phyloP scores from a whole-genome alignment of 2,329 filamentous ascomycete species.

The Cordyceps cicadae region DNA sequence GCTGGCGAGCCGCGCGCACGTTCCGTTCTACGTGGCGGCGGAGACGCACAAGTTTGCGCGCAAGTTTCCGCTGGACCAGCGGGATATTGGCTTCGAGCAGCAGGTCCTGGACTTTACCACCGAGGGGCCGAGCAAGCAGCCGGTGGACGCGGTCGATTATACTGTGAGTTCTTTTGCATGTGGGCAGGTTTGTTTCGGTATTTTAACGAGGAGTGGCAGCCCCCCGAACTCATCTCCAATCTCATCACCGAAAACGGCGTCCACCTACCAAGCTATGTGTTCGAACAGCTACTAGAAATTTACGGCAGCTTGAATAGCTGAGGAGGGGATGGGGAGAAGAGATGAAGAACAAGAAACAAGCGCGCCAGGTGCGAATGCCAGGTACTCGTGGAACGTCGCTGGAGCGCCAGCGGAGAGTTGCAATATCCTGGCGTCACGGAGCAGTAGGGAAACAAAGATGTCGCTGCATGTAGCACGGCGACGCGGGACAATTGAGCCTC shows the following conservation, averaged over 20 bases:
- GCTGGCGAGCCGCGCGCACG: constrained; percentile 59
- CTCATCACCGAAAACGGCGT: constrained; percentile 71
- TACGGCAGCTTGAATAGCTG: constrained; percentile 36
- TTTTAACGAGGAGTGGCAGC: constrained; percentile 33
- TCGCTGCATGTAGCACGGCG: background rate
- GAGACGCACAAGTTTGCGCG: constrained; percentile 97
- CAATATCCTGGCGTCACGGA: background rate
- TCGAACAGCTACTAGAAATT: constrained; percentile 62
- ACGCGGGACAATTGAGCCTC: background rate
- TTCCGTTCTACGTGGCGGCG: constrained; percentile 82
- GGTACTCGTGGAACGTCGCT: background rate
- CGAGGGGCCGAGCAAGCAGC: constrained; percentile 35
- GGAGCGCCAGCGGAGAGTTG: background rate
- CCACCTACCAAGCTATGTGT: constrained; percentile 60
- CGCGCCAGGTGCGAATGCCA: background rate
- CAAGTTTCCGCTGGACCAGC: constrained; percentile 73
- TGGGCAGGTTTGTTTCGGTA: background rate
- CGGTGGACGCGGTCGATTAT: constrained; percentile 58
- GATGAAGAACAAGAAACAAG: background rate
- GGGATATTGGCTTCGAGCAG: constrained; percentile 72
- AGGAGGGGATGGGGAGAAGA: background rate
- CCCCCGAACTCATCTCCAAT: constrained; percentile 59
- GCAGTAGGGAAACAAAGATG: background rate
- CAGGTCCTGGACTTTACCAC: constrained; percentile 66
- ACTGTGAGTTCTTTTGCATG: constrained; percentile 42